These are phyloP conservation scores for Coemansia sp. DNA, from an alignment of 192 early-diverging fungal genomes.

Conservation along the genomic window DNA sequence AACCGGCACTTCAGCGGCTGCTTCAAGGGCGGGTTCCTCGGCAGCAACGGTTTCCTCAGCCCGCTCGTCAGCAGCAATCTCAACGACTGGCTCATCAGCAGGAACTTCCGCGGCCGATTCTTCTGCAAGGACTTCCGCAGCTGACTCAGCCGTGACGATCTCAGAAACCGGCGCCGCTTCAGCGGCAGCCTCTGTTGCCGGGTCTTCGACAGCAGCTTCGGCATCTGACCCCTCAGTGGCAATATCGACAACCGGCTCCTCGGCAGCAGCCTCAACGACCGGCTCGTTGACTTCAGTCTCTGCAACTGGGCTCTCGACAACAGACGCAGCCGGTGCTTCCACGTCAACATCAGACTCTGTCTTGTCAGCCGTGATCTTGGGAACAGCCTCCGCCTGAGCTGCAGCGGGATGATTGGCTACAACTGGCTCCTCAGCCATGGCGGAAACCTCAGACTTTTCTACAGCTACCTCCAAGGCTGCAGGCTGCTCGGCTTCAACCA, in stretches of 20 bases:
- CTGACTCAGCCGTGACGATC: too few species aligned
- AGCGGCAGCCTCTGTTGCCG: too few species aligned
- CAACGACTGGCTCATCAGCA: background rate
- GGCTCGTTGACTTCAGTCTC: background rate
- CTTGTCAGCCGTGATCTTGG: background rate
- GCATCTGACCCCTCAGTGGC: too few species aligned
- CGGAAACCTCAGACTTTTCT: slow-evolving; percentile 3
- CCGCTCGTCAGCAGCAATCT: background rate
- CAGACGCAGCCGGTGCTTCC: background rate
- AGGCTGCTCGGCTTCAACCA: too few species aligned
- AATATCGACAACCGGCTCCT: background rate
- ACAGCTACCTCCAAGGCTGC: background rate
- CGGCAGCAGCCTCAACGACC: background rate
- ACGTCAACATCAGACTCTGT: background rate
- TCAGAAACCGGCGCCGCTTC: too few species aligned
- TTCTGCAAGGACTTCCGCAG: too few species aligned
- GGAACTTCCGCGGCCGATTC: too few species aligned
- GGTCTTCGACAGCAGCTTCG: background rate
- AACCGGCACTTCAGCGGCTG: background rate
- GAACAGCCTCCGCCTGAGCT: background rate
- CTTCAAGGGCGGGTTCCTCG: background rate
- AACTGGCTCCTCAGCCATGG: background rate
- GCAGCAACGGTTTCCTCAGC: background rate
- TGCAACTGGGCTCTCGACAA: background rate
- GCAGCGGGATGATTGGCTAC: too few species aligned